Evolutionary conservation across 768 basidiomycete genomes (phyloP).

Genomic region (Rubroboletus satanas): DNA sequence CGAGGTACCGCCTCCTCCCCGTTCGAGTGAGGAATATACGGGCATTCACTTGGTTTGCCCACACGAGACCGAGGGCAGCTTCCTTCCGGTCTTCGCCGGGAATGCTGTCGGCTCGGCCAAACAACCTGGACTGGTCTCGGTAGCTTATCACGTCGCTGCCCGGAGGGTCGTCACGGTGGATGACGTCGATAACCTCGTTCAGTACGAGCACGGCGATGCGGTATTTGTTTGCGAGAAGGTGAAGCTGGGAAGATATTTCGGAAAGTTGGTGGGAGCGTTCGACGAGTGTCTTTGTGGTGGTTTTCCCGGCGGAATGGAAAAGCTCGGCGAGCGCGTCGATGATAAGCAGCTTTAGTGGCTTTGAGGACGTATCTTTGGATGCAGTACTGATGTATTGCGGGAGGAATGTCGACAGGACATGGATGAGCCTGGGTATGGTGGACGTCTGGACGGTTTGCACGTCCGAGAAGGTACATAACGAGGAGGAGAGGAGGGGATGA

Average conservation of each 20-base stretch:
- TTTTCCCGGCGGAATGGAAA: conserved; percentile 63
- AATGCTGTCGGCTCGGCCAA: conserved; percentile 58
- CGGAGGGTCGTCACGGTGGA: conserved; percentile 35
- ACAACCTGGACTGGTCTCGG: conserved; percentile 71
- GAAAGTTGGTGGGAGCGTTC: conserved; percentile 71
- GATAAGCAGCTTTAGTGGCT: conserved; percentile 73
- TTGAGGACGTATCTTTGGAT: conserved; percentile 30
- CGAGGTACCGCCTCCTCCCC: conserved; percentile 56
- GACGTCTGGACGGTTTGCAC: conserved; percentile 61
- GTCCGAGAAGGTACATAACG: conserved; percentile 46
- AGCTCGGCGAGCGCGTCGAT: conserved; percentile 88
- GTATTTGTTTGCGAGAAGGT: conserved; percentile 60
- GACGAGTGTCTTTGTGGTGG: conserved; percentile 57
- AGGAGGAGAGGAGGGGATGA: conserved; percentile 44
- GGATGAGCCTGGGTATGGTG: conserved; percentile 50
- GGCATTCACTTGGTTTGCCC: conserved; percentile 90
- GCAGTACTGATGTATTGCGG: conserved; percentile 46
- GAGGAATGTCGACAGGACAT: conserved; percentile 52
- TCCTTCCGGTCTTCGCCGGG: conserved; percentile 66
- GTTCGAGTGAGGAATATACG: conserved; percentile 83
- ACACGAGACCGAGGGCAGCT: conserved; percentile 81
- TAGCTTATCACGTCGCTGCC: conserved; percentile 47
- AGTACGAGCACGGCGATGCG: conserved; percentile 75
- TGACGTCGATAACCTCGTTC: conserved; percentile 87
- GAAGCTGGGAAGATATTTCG: conserved; percentile 65